phyloP scores from a whole-genome alignment of 768 basidiomycete species.

The Symmetrospora coprosmae region DNA sequence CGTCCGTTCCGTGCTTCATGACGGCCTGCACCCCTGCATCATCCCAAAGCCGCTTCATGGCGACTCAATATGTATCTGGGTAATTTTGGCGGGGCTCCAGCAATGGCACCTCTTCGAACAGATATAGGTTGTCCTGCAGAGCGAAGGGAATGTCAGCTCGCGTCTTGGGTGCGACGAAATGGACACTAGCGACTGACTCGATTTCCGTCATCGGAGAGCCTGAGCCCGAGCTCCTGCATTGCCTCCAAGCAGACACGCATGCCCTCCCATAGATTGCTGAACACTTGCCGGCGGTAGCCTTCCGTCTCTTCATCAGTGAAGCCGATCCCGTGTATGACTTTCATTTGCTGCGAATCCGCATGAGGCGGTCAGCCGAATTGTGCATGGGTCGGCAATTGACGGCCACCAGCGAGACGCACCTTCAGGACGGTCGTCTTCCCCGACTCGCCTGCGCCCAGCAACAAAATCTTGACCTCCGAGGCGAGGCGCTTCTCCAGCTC shows the following conservation, averaged over 20 bases:
- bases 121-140: conserved; percentile 43
- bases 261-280: conserved; percentile 78
- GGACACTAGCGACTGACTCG: conserved; percentile 28
- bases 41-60: conserved; percentile 66
- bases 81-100: conserved; percentile 68
- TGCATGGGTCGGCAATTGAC: not conserved
- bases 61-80: conserved; percentile 52
- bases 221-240: conserved; percentile 75
- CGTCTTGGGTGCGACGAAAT: not conserved
- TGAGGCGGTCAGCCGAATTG: conserved; percentile 6
- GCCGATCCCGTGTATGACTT: conserved; percentile 74
- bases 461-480: conserved; percentile 27
- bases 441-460: conserved; percentile 20
- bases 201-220: conserved; percentile 50
- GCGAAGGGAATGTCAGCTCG: not conserved
- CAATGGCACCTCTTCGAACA: conserved; percentile 56
- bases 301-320: conserved; percentile 74
- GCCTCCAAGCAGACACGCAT: conserved; percentile 68
- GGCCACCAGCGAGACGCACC: not conserved
- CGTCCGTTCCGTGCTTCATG: conserved; percentile 68
- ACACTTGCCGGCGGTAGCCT: conserved; percentile 76
- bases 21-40: conserved; percentile 60
- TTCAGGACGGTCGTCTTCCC: conserved; percentile 28
- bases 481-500: conserved; percentile 24
- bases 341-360: conserved; percentile 64